Evolutionary conservation across 2,329 filamentous ascomycete genomes (phyloP).

Genomic region (Ciborinia camelliae): DNA sequence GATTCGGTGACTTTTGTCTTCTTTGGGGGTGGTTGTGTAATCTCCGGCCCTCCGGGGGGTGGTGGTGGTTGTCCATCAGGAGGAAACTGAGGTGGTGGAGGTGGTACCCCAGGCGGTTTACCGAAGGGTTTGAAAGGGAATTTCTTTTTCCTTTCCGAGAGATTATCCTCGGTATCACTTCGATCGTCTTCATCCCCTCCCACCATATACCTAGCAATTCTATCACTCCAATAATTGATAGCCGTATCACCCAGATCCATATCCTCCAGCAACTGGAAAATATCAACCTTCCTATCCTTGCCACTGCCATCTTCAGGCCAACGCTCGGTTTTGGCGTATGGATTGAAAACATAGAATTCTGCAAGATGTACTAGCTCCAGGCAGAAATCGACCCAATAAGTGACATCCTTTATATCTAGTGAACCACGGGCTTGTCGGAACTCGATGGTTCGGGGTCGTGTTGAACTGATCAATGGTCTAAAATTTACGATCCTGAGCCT

Average conservation of each 20-base stretch:
- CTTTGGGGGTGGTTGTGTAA: neutral
- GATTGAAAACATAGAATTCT: constrained; percentile 21
- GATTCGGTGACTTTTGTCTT: neutral
- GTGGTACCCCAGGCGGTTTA: neutral
- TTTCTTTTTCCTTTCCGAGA: neutral
- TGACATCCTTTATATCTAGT: constrained; percentile 24
- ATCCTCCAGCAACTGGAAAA: neutral
- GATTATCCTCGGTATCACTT: constrained; percentile 8
- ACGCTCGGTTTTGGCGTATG: constrained; percentile 15
- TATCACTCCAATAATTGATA: constrained; percentile 1
- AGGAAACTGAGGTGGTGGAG: too few species aligned
- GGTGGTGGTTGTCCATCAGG: too few species aligned
- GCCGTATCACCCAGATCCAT: neutral
- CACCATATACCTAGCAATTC: constrained; percentile 5
- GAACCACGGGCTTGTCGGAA: constrained; percentile 31
- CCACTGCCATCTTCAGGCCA: constrained; percentile 6
- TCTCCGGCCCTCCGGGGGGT: neutral
- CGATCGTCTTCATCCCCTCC: neutral
- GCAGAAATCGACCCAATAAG: constrained; percentile 31
- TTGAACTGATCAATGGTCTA: constrained; percentile 4
- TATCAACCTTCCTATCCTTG: neutral
- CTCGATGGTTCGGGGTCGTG: constrained; percentile 26
- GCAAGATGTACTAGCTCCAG: constrained; percentile 28
- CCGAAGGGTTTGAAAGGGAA: neutral
- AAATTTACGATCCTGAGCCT: constrained; percentile 26